Evolutionary conservation across 2,329 filamentous ascomycete genomes (phyloP), one percentile per base, ranked within the genome.

Genomic region (Calycina herbarum): DNA sequence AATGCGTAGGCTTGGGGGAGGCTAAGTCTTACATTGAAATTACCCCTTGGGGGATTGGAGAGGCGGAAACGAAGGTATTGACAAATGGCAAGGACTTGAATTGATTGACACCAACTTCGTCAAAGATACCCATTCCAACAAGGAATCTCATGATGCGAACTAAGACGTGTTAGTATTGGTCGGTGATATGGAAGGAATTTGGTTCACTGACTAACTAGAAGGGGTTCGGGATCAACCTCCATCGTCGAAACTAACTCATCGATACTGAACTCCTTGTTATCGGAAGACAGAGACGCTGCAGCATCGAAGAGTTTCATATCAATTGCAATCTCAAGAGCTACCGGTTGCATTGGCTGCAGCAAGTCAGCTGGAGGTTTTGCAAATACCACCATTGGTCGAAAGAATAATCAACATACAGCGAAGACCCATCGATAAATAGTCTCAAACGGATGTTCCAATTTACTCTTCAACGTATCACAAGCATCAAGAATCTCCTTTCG

Each of bases 61-160:
- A 65, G 5, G 60, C 48, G 1, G 63, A 59, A 10, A 65, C 56
- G 6, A 66, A 61, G 15, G 59, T 45, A 11, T n/a, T 45, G 10
- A 60, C 51, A n/a, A 64, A 11, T 5, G 64, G 59, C 24, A 62
- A 54, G n/a, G 65, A 29, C 13, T 20, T 61, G 58, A 60, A 65
- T 38, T 38, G 64, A 33, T 61, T 57, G n/a, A 20, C 20, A 5
- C 38, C 57, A 4, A 58, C 13, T 62, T 67, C 66, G 2, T 38
- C 35, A 13, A 70, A 67, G 40, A 66, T 33, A 3, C 33, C 58
- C 51, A 69, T 64, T 27, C 48, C 60, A 5, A 58, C 57, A 1
- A 69, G 20, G 1, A 68, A 65, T 61, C 67, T 64, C 65, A 69
- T 65, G 20, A 69, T 17, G 15, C 65, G 64, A 17, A 54, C 67